Conservation (phyloP, 2,329 filamentous ascomycete species). For the Thelonectria blattea region DNA sequence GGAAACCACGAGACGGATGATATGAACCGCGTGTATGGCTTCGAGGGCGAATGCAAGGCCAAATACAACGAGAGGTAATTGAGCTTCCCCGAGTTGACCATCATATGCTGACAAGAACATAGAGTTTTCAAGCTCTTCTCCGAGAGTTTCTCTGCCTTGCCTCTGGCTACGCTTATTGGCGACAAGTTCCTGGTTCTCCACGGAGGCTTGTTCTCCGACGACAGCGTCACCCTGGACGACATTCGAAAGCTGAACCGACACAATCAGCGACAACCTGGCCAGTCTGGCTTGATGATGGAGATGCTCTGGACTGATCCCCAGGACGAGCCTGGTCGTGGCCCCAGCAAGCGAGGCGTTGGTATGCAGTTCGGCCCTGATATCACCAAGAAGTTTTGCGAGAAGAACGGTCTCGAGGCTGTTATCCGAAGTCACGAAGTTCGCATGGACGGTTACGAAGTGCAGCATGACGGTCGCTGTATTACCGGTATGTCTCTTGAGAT, state of each 20-base stretch:
- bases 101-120: conserved; percentile 8
- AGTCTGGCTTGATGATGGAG: conserved; percentile 98
- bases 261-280: conserved; percentile 89
- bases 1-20: conserved; percentile 99
- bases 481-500: conserved; percentile 65
- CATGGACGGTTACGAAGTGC: conserved; percentile 99
- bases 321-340: conserved; percentile 80
- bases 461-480: conserved; percentile 94
- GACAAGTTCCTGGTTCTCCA: conserved; percentile 91
- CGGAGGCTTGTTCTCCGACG: conserved; percentile 94
- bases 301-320: conserved; percentile 99
- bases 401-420: conserved; percentile 90
- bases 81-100: background rate
- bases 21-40: conserved; percentile 98
- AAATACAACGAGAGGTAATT: conserved; percentile 87
- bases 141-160: conserved; percentile 94
- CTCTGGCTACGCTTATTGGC: conserved; percentile 89
- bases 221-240: conserved; percentile 89
- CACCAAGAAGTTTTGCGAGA: conserved; percentile 95
- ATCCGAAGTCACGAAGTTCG: conserved; percentile 97
- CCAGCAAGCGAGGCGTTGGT: conserved; percentile 95
- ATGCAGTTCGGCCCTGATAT: conserved; percentile 97
- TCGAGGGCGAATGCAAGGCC: conserved; percentile 96
- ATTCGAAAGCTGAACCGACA: conserved; percentile 93
- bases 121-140: conserved; percentile 96